phyloP scores from a whole-genome alignment of 306 rosid genomes.

The Mimosa bimucronata region DNA sequence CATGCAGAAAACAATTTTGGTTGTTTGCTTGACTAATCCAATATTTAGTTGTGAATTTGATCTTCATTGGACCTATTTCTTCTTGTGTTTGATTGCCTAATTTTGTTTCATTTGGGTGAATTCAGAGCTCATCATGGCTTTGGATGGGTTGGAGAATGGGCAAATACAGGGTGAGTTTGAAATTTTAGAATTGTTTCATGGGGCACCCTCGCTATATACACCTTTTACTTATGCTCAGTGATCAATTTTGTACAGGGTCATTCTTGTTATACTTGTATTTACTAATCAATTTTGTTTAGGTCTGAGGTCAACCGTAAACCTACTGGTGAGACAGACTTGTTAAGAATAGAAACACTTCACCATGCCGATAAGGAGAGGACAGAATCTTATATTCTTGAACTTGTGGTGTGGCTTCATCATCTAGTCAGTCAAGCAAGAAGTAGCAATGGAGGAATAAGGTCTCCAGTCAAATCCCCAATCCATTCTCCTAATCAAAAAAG shows the following conservation, averaged over 20 bases:
- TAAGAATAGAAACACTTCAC: constrained; percentile 90
- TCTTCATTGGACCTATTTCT: constrained; percentile 9
- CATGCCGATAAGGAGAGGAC: constrained; percentile 90
- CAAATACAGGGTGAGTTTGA: constrained; percentile 86
- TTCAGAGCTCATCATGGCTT: constrained; percentile 96
- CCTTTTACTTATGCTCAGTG: constrained; percentile 20
- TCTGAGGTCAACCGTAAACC: constrained; percentile 74
- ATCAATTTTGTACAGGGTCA: constrained; percentile 43
- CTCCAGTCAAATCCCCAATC: constrained; percentile 86
- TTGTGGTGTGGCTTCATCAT: constrained; percentile 93
- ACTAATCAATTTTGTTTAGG: constrained; percentile 51
- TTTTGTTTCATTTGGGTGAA: constrained; percentile 32
- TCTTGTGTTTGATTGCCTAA: constrained; percentile 33
- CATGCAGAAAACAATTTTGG: background rate
- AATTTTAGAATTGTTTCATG: constrained; percentile 14
- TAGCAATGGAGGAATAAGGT: constrained; percentile 75
- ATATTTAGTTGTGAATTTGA: background rate
- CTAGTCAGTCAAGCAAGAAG: constrained; percentile 79
- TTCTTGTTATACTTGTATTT: constrained; percentile 18
- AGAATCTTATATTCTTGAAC: constrained; percentile 79
- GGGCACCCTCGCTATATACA: constrained; percentile 9
- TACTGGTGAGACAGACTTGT: constrained; percentile 72
- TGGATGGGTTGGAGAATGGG: constrained; percentile 99
- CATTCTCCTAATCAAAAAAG: constrained; percentile 72
- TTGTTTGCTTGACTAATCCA: constrained; percentile 21